These are phyloP conservation scores for Citrus mangshanensis DNA, from an alignment of 345 rosid species.

Conservation along the genomic window DNA sequence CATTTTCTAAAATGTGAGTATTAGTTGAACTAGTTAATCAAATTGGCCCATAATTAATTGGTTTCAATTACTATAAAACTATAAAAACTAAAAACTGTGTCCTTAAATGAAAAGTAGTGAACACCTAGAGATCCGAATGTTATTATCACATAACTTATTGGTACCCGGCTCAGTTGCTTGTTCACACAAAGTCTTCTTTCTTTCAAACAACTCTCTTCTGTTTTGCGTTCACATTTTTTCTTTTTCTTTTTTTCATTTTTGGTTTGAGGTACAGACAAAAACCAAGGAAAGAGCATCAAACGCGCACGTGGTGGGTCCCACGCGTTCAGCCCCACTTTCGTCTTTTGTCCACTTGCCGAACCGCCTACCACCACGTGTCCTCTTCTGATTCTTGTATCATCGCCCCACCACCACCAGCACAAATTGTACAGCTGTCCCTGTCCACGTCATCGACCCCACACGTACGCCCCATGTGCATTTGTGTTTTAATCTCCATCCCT, in stretches of 20 bases:
- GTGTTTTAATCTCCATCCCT: neutral
- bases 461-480: neutral
- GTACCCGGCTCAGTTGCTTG: no score
- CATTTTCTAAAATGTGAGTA: rapidly evolving
- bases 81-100: no score
- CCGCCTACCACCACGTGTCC: conserved; percentile 31
- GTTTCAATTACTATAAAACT: neutral
- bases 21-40: neutral
- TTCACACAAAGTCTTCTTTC: no score
- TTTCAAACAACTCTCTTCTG: neutral
- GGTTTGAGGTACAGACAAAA: neutral
- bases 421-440: conserved; percentile 18
- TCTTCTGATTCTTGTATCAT: conserved; percentile 9
- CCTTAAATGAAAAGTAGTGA: no score
- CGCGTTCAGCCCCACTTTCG: neutral
- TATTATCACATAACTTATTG: no score
- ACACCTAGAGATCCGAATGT: no score
- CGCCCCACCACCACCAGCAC: conserved; percentile 2
- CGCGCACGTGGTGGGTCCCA: conserved; percentile 32
- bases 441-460: conserved; percentile 8
- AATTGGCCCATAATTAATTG: neutral
- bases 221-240: neutral
- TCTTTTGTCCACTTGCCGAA: neutral
- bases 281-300: conserved; percentile 2
- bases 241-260: neutral